Evolutionary conservation across 176 grass and related monocot genomes (phyloP).

Genomic region (Oryza brachyantha): DNA sequence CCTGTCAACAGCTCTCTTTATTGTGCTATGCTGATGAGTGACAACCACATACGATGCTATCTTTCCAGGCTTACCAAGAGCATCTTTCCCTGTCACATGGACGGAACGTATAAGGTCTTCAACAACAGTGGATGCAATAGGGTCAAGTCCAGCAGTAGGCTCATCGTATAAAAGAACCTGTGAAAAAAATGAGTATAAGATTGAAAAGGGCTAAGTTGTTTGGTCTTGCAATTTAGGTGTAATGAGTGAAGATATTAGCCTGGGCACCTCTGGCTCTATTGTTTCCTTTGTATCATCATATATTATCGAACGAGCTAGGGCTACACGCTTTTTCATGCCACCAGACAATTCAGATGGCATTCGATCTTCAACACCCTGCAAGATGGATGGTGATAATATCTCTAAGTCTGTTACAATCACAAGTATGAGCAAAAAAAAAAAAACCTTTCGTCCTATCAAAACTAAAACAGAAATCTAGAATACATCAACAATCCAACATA

Average conservation of each 20-base stretch:
- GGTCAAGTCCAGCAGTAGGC: conserved; percentile 93
- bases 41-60: conserved; percentile 86
- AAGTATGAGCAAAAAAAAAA: conserved; percentile 10
- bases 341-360: conserved; percentile 95
- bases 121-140: conserved; percentile 94
- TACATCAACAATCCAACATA: not conserved
- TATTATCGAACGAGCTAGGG: conserved; percentile 95
- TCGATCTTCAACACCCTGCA: conserved; percentile 79
- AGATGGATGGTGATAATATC: conserved; percentile 13
- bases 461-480: not conserved
- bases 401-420: conserved; percentile 19
- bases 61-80: conserved; percentile 66
- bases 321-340: conserved; percentile 99
- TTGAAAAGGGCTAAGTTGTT: not conserved
- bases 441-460: not conserved
- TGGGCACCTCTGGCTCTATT: conserved; percentile 81
- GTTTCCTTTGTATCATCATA: conserved; percentile 82
- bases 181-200: conserved; percentile 14
- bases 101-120: conserved; percentile 95
- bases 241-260: conserved; percentile 15
- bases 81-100: conserved; percentile 67
- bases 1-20: conserved; percentile 92
- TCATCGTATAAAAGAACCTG: conserved; percentile 95
- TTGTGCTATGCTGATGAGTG: conserved; percentile 99
- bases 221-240: not conserved